These are phyloP conservation scores for Chimonanthus praecox DNA, from an alignment of 164 flowering plant genomes.

Conservation along the genomic window DNA sequence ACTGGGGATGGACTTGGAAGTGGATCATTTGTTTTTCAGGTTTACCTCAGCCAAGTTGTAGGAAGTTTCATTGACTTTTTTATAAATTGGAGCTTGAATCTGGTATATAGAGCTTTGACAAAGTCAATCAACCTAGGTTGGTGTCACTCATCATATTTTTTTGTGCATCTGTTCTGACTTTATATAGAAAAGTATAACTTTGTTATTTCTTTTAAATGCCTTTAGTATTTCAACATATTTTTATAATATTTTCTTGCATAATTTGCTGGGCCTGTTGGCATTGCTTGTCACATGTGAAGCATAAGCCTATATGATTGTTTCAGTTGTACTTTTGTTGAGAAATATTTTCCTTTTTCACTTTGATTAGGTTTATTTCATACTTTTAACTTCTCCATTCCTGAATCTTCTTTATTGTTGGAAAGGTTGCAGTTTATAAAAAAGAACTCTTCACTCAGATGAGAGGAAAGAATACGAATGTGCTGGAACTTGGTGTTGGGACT, in stretches of 20 bases:
- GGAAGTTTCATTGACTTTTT: background rate
- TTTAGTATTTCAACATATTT: no score
- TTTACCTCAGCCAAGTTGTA: background rate
- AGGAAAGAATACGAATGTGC: slow-evolving; percentile 47
- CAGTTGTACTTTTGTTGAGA: background rate
- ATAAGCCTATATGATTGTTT: background rate
- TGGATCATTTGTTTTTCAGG: background rate
- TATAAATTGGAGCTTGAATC: background rate
- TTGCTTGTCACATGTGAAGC: background rate
- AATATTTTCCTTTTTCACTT: background rate
- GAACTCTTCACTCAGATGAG: slow-evolving; percentile 51
- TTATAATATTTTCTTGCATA: background rate
- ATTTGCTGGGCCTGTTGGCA: no score
- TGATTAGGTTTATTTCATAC: background rate
- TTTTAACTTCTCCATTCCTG: background rate
- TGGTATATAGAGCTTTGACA: background rate
- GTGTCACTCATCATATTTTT: background rate
- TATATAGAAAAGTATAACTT: background rate
- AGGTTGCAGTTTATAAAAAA: slow-evolving; percentile 75
- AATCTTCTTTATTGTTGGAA: slow-evolving; percentile 10
- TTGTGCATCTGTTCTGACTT: background rate
- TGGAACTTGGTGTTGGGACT: slow-evolving; percentile 93
- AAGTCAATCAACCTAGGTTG: background rate
- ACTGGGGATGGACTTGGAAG: background rate
- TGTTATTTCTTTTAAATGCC: background rate